phyloP scores from a whole-genome alignment of 164 flowering plant genomes.

The Nelumbo lutea region DNA sequence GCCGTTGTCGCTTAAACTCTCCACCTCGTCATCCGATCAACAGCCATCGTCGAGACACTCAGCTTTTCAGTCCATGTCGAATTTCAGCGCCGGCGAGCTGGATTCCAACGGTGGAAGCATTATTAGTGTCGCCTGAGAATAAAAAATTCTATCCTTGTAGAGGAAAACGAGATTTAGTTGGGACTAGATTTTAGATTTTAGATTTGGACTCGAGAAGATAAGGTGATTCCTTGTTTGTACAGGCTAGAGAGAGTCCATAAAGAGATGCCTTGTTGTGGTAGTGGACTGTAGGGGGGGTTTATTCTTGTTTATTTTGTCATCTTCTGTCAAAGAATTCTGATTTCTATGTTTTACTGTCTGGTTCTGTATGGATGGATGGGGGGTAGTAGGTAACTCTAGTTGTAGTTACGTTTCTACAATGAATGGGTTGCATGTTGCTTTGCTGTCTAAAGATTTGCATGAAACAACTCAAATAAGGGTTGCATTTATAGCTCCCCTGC shows the following conservation, averaged over 20 bases:
- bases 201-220: constrained; percentile 6
- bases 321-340: too few species aligned
- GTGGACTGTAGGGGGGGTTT: too few species aligned
- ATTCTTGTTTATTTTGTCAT: too few species aligned
- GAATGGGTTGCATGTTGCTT: too few species aligned
- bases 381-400: too few species aligned
- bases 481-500: too few species aligned
- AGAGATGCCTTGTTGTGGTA: background rate
- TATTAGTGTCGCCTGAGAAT: constrained; percentile 56
- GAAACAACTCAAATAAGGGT: too few species aligned
- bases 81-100: constrained; percentile 37
- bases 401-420: too few species aligned
- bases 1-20: constrained; percentile 39
- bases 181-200: background rate
- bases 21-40: constrained; percentile 26
- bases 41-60: constrained; percentile 27
- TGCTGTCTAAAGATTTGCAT: too few species aligned
- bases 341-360: too few species aligned
- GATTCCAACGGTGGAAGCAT: constrained; percentile 27
- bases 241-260: constrained; percentile 6
- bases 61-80: constrained; percentile 39
- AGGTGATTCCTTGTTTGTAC: constrained; percentile 31
- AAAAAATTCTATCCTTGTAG: background rate
- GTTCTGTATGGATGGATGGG: too few species aligned
- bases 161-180: background rate